Base-by-base conservation (phyloP, 768 basidiomycete species). In the Rhodotorula babjevae region DNA sequence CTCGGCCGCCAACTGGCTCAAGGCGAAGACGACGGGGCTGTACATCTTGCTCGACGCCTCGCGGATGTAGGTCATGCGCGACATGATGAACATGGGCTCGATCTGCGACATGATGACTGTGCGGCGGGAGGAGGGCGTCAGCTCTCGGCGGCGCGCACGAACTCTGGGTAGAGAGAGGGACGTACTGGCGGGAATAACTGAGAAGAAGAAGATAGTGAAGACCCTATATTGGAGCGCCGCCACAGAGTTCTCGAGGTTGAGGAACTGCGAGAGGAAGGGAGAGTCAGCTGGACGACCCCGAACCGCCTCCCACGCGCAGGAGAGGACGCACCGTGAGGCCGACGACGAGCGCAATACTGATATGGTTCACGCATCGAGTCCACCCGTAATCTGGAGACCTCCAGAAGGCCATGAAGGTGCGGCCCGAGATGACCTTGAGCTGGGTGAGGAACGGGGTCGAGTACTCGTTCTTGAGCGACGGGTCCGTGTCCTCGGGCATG, bases 21-120 rank as follows among this genome's bases (percentile, higher is more conserved):
- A 85, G 44, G 91, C 89, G 79, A 94, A 94, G 31, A 92, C 90
- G 68, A 87, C 88, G 0, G 90, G 88, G 0, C 88, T 90, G 81
- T 93, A 93, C 78, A 93, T 93, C 71, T 89, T 86, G 81, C 89
- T 90, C 4, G 88, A 90, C 0, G 90, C 85, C 82, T 93, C 91
- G 62, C 83, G 79, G 55, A 79, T 49, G 58, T 72, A 78, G 10
- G 73, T 75, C 67, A 69, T 70, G 14, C 77, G 65, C 25, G 60
- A 88, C 79, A 86, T 81, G 77, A 93, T 89, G 82, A 90, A 95
- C 81, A 89, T 81, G 1, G 92, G 92, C 81, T 91, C 89, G 59
- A 90, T 87, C 79, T 91, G 91, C 5, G 86, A 82, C 84, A 93
- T 89, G 65, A 94, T 82, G 69, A 93, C 85, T 15, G 89, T 87